A percentile compares a stretch with the other conserved stretches of the same genome.
Conservation (phyloP, 352 stramenopile genomes). For the Globisporangium uncinulatum region DNA sequence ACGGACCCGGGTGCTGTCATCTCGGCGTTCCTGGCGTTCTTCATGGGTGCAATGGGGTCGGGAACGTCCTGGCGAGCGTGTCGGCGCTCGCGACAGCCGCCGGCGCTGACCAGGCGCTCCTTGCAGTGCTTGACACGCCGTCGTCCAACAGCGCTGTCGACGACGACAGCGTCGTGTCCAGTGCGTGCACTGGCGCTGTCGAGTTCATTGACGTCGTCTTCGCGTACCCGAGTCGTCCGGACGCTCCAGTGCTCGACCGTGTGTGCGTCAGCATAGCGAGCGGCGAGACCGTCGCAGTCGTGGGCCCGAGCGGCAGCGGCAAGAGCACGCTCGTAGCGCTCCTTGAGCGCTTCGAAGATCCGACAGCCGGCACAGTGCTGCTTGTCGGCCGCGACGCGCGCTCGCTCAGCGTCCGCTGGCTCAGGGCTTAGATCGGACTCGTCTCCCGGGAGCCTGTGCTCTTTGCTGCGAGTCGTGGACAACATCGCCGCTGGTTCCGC, state of each 20-base stretch:
- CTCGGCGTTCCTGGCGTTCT: slow-evolving; percentile 43
- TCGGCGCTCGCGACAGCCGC: slow-evolving; percentile 38
- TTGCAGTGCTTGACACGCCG: slow-evolving; percentile 43
- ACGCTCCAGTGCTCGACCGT: not conserved
- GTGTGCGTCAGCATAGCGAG: not conserved
- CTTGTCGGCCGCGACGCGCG: slow-evolving; percentile 74
- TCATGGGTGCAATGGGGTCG: slow-evolving; percentile 20
- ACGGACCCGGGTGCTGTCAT: slow-evolving; percentile 32
- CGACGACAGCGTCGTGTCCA: slow-evolving; percentile 15
- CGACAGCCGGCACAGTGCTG: slow-evolving; percentile 2
- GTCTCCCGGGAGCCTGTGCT: slow-evolving; percentile 84
- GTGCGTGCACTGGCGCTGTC: slow-evolving; percentile 23
- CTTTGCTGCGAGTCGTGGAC: slow-evolving; percentile 82
- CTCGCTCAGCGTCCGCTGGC: slow-evolving; percentile 37
- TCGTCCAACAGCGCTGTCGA: slow-evolving; percentile 13
- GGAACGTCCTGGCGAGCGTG: slow-evolving; percentile 36
- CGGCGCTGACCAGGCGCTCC: slow-evolving; percentile 35
- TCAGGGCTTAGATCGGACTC: slow-evolving; percentile 41
- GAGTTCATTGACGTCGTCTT: slow-evolving; percentile 10
- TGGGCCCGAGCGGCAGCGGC: slow-evolving; percentile 2
- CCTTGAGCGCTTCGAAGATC: slow-evolving; percentile 10
- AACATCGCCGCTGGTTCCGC: slow-evolving; percentile 80
- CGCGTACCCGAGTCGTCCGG: slow-evolving; percentile 1
- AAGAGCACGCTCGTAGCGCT: slow-evolving; percentile 8
- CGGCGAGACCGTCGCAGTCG: slow-evolving; percentile 1